phyloP scores from a whole-genome alignment of 495 filamentous ascomycete species.

The Aspergillus egyptiacus region DNA sequence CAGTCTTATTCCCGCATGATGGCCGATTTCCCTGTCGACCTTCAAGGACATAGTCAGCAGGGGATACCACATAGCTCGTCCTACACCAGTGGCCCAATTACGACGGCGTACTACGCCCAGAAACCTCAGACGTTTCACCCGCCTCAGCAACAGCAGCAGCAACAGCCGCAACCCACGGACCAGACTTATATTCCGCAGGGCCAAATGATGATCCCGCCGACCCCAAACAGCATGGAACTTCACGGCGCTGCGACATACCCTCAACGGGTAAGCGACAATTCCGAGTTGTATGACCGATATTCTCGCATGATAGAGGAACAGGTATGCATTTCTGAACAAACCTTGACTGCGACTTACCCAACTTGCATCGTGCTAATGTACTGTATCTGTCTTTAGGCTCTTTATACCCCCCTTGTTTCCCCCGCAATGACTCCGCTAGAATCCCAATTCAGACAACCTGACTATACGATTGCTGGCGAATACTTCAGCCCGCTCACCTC shows the following conservation, averaged over 20 bases:
- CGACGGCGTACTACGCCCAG: constrained; percentile 37
- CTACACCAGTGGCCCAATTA: constrained; percentile 30
- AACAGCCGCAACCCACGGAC: constrained; percentile 47
- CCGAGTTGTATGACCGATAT: constrained; percentile 66
- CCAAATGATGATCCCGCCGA: constrained; percentile 72
- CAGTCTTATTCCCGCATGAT: constrained; percentile 30
- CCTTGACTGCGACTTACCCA: background rate
- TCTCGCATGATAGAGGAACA: constrained; percentile 73
- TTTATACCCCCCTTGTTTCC: constrained; percentile 91
- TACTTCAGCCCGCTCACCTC: constrained; percentile 94
- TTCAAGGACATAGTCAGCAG: constrained; percentile 22
- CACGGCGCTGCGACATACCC: constrained; percentile 64
- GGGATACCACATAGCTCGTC: constrained; percentile 25
- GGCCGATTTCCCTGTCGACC: constrained; percentile 34
- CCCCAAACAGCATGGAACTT: constrained; percentile 87
- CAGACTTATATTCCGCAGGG: constrained; percentile 47
- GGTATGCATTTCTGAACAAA: constrained; percentile 41
- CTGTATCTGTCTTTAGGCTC: constrained; percentile 46
- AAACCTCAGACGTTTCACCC: constrained; percentile 26
- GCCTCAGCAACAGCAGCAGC: constrained; percentile 40
- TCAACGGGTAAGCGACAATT: constrained; percentile 53
- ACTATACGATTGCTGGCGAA: constrained; percentile 77
- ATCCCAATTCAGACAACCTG: constrained; percentile 70
- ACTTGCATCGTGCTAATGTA: constrained; percentile 23
- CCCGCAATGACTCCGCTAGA: constrained; percentile 92